A percentile compares a stretch with the other conserved stretches of the same genome.
Conservation (phyloP, 768 basidiomycete species). For the Pseudohyphozyma bogoriensis region DNA sequence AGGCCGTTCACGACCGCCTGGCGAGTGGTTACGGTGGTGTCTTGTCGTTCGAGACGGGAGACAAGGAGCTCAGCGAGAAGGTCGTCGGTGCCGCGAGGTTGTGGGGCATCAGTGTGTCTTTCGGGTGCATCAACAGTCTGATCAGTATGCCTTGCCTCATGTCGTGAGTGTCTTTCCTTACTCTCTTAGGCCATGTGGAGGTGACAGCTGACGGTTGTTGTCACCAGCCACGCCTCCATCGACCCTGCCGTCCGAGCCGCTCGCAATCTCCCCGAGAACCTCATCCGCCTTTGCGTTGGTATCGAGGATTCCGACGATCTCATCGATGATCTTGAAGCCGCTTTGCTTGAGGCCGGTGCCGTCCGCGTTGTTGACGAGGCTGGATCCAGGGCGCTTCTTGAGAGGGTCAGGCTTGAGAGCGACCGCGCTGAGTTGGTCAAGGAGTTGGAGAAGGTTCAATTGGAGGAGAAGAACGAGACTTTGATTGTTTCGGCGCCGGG, state of each 20-base stretch:
- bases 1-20: constrained; percentile 80
- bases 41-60: constrained; percentile 84
- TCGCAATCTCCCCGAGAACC: constrained; percentile 93
- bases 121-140: constrained; percentile 93
- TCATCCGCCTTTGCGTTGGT: constrained; percentile 94
- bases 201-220: neutral
- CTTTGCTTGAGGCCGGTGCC: constrained; percentile 83
- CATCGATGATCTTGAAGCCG: constrained; percentile 86
- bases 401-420: constrained; percentile 14
- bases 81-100: constrained; percentile 85
- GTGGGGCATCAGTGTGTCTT: constrained; percentile 97
- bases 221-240: constrained; percentile 81
- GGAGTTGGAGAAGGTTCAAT: neutral
- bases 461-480: constrained; percentile 11
- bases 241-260: constrained; percentile 90
- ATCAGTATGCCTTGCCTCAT: constrained; percentile 99
- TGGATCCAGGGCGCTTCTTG: constrained; percentile 20
- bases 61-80: constrained; percentile 77
- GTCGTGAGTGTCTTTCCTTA: constrained; percentile 63
- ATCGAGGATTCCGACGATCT: constrained; percentile 92
- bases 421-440: constrained; percentile 5
- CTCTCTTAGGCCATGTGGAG: neutral
- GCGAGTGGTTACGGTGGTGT: constrained; percentile 89
- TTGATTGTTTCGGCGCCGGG: constrained; percentile 93
- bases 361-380: constrained; percentile 43